phyloP scores from a whole-genome alignment of 192 early-diverging fungal genomes.

The Linnemannia hyalina region DNA sequence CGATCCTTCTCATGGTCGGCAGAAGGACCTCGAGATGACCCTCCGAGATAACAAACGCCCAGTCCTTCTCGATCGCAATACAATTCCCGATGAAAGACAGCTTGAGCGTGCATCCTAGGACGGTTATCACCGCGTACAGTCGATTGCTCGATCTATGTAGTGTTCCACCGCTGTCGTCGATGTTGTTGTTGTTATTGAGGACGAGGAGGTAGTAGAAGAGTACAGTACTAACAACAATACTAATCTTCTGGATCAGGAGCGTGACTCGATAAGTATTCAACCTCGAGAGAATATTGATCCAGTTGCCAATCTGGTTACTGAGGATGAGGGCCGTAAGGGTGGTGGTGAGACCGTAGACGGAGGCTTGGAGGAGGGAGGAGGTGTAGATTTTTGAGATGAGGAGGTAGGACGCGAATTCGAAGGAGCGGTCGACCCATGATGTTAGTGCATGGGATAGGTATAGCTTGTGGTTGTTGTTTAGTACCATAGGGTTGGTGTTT shows the following conservation, averaged over 20 bases:
- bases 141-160: not conserved
- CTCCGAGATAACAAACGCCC: constrained; percentile 41
- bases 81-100: constrained; percentile 42
- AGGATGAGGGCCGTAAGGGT: constrained; percentile 23
- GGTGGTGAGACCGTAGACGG: constrained; percentile 41
- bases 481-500: not conserved
- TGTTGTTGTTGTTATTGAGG: not conserved
- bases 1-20: constrained; percentile 45
- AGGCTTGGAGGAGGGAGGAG: constrained; percentile 19
- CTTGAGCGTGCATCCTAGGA: constrained; percentile 39
- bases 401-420: constrained; percentile 44
- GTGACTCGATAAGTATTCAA: constrained; percentile 23
- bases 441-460: constrained; percentile 7
- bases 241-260: constrained; percentile 28
- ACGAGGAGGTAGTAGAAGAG: constrained; percentile 22
- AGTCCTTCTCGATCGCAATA: constrained; percentile 48
- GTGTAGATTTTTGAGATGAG: constrained; percentile 41
- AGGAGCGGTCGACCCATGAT: constrained; percentile 33
- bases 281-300: constrained; percentile 41
- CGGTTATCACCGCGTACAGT: constrained; percentile 26
- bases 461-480: constrained; percentile 7
- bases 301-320: constrained; percentile 47
- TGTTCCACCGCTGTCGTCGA: not conserved
- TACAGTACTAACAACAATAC: constrained; percentile 25
- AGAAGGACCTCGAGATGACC: constrained; percentile 28